Evolutionary conservation across 169 alveolate species (phyloP).

Genomic region (Plasmodium berghei): DNA sequence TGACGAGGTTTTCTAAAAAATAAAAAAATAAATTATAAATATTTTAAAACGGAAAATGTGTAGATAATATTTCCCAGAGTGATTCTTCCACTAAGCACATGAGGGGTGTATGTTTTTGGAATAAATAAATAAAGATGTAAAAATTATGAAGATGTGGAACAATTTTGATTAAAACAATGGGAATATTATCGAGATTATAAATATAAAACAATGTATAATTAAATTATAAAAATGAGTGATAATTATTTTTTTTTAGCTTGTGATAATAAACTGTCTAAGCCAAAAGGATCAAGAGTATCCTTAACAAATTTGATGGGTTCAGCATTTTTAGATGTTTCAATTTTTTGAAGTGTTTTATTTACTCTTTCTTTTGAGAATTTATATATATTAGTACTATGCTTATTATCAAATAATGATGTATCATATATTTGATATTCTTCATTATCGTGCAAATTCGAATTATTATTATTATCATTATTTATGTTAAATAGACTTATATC

Average conservation of each 20-base stretch:
- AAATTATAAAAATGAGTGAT: background rate
- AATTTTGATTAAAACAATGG: no score
- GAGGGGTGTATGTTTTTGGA: no score
- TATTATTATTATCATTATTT: slow-evolving; percentile 12
- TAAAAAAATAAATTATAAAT: no score
- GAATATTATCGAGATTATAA: no score
- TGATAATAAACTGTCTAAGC: slow-evolving; percentile 89
- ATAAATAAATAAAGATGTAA: no score
- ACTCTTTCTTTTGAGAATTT: slow-evolving; percentile 68
- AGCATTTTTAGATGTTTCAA: slow-evolving; percentile 84
- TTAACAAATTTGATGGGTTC: slow-evolving; percentile 91
- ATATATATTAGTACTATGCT: slow-evolving; percentile 35
- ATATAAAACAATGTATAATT: no score
- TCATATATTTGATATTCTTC: slow-evolving; percentile 71
- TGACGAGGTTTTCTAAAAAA: no score
- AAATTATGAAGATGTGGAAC: no score
- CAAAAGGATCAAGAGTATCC: slow-evolving; percentile 92
- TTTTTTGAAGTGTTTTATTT: slow-evolving; percentile 78
- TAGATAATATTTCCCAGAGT: no score
- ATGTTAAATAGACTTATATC: slow-evolving; percentile 58
- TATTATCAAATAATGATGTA: slow-evolving; percentile 42
- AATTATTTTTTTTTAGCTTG: slow-evolving; percentile 86
- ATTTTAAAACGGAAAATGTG: no score
- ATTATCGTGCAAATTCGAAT: slow-evolving; percentile 10
- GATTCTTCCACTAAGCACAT: no score